Percentiles rank a stretch among this genome's conserved stretches.
phyloP scores from a whole-genome alignment of 2,329 filamentous ascomycete genomes.

The Mycocentrospora acerina region DNA sequence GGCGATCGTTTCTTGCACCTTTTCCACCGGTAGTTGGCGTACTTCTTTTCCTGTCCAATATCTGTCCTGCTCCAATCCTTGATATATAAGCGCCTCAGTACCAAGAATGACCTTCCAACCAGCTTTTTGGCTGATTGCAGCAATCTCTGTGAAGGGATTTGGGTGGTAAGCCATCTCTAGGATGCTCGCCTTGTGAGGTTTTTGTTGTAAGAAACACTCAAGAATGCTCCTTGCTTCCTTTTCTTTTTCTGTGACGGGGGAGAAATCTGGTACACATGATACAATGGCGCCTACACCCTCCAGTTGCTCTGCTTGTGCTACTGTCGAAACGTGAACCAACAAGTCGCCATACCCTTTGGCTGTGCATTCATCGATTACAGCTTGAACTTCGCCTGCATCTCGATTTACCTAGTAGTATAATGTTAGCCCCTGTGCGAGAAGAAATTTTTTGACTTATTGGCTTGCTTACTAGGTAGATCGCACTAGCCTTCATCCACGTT shows the following conservation, averaged over 20 bases:
- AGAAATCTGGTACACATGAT: slow-evolving; percentile 73
- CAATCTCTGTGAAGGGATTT: slow-evolving; percentile 63
- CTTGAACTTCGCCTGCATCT: slow-evolving; percentile 65
- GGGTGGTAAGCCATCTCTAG: slow-evolving; percentile 87
- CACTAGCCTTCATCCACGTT: slow-evolving; percentile 66
- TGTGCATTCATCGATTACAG: slow-evolving; percentile 65
- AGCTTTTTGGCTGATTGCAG: slow-evolving; percentile 58
- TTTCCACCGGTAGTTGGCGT: slow-evolving; percentile 60
- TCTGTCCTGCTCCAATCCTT: slow-evolving; percentile 67
- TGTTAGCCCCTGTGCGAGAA: no score
- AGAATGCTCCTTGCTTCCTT: slow-evolving; percentile 59
- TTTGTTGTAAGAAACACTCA: slow-evolving; percentile 50
- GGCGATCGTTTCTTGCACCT: slow-evolving; percentile 59
- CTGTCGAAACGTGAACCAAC: slow-evolving; percentile 62
- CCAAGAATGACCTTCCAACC: slow-evolving; percentile 76
- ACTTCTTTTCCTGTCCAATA: slow-evolving; percentile 66
- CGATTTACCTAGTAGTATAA: slow-evolving; percentile 58
- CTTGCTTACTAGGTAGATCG: slow-evolving; percentile 64
- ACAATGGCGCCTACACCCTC: slow-evolving; percentile 67
- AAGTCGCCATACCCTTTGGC: slow-evolving; percentile 60
- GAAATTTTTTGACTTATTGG: no score
- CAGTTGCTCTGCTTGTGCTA: slow-evolving; percentile 60
- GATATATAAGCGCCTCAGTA: slow-evolving; percentile 75
- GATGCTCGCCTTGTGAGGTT: slow-evolving; percentile 64
- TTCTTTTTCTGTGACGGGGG: slow-evolving; percentile 67